These are phyloP conservation scores for Epichloe amarillans DNA, from an alignment of 2,329 filamentous ascomycete genomes.

Conservation along the genomic window DNA sequence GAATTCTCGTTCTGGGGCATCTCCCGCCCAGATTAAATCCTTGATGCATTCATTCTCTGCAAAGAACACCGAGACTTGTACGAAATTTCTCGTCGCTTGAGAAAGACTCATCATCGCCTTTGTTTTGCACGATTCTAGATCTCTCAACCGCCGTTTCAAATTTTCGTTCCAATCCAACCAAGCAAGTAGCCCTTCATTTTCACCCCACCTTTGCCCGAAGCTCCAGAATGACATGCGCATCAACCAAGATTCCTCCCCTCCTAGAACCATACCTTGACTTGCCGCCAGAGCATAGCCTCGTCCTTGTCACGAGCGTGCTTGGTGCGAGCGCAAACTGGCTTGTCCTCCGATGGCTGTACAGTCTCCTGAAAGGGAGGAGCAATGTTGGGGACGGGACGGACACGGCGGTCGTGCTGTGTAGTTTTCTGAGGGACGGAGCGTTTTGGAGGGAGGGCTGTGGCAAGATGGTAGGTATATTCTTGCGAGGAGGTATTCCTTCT, in stretches of 20 bases:
- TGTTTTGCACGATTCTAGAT: no score
- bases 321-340: conserved; percentile 55
- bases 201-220: no score
- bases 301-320: conserved; percentile 55
- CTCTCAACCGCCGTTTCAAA: no score
- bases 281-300: conserved; percentile 44
- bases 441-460: conserved; percentile 67
- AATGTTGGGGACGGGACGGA: conserved; percentile 9
- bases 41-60: no score
- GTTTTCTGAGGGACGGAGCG: conserved; percentile 63
- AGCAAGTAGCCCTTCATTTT: no score
- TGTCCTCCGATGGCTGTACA: conserved; percentile 40
- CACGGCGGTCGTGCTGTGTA: conserved; percentile 57
- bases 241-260: conserved; percentile 37
- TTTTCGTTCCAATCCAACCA: no score
- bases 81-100: no score
- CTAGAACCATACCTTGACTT: conserved; percentile 51
- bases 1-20: no score
- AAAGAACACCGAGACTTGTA: no score
- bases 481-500: not conserved
- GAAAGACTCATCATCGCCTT: no score
- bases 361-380: conserved; percentile 22
- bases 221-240: conserved; percentile 25
- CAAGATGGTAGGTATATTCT: conserved; percentile 39
- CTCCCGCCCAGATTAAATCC: not conserved